Conservation (phyloP, 2,329 filamentous ascomycete species). For the Gliomastix tumulicola region DNA sequence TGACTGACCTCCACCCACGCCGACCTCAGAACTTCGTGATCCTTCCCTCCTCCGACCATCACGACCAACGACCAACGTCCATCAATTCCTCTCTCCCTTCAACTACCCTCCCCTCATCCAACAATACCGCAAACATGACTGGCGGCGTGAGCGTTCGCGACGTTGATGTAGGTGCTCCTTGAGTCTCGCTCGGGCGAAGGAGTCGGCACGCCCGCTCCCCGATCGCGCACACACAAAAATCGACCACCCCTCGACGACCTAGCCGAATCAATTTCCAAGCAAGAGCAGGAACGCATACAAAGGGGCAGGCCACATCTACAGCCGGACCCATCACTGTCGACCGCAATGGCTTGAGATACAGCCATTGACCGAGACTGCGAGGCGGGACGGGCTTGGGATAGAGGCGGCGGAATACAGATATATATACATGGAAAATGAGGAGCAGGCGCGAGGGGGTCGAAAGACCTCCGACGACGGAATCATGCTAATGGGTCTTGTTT, state of each 20-base stretch:
- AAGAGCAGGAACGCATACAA: too few species aligned
- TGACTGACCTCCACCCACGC: slow-evolving; percentile 23
- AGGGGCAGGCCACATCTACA: too few species aligned
- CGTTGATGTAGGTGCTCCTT: slow-evolving; percentile 64
- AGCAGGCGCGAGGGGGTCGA: slow-evolving; percentile 68
- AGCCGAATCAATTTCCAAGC: slow-evolving; percentile 9
- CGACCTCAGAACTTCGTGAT: slow-evolving; percentile 14
- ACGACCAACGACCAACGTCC: slow-evolving; percentile 15
- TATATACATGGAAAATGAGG: slow-evolving; percentile 16
- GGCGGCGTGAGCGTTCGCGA: slow-evolving; percentile 78
- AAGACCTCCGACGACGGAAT: slow-evolving; percentile 71
- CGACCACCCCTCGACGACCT: slow-evolving; percentile 11
- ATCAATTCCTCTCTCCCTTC: slow-evolving; percentile 16
- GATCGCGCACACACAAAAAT: slow-evolving; percentile 6
- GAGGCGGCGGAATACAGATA: too few species aligned
- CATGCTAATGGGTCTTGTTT: slow-evolving; percentile 54
- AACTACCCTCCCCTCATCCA: slow-evolving; percentile 12
- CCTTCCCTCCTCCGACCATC: slow-evolving; percentile 10
- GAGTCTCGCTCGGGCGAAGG: slow-evolving; percentile 9
- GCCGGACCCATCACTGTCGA: too few species aligned
- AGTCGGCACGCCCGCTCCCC: too few species aligned
- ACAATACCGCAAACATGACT: slow-evolving; percentile 63
- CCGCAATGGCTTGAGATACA: not conserved
- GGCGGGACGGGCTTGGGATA: not conserved
- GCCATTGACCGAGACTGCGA: not conserved